Evolutionary conservation across 345 rosid species (phyloP).

Genomic region (Laguncularia racemosa): DNA sequence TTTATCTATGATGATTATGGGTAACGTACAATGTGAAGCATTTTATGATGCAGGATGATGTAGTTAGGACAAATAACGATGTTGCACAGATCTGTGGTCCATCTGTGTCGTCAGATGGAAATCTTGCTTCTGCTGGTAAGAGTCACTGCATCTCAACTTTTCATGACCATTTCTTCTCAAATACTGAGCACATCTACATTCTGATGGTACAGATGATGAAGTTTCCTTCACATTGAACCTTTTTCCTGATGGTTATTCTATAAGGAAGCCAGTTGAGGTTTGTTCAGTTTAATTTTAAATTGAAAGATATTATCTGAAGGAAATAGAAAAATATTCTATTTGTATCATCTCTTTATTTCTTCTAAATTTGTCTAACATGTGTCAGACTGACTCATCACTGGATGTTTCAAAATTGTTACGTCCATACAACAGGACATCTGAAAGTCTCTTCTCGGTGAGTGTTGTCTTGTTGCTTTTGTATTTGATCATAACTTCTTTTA

Average conservation of each 20-base stretch:
- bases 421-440: conserved; percentile 87
- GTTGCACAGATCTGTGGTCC: conserved; percentile 18
- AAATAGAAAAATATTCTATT: background rate
- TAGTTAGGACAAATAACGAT: conserved; percentile 19
- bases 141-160: conserved; percentile 7
- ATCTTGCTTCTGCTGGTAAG: conserved; percentile 28
- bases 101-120: conserved; percentile 22
- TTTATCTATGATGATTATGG: background rate
- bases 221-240: conserved; percentile 71
- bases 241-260: conserved; percentile 64
- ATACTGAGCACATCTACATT: conserved; percentile 9
- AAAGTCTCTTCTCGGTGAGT: conserved; percentile 71
- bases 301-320: background rate
- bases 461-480: conserved; percentile 6
- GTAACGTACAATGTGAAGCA: conserved; percentile 6
- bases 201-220: conserved; percentile 47
- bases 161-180: conserved; percentile 8
- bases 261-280: conserved; percentile 80
- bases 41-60: conserved; percentile 36
- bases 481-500: conserved; percentile 2
- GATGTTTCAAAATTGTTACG: conserved; percentile 59
- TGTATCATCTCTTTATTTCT: conserved; percentile 7
- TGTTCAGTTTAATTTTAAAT: conserved; percentile 14
- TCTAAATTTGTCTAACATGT: conserved; percentile 9
- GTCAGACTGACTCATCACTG: conserved; percentile 40